Conservation (phyloP, 1,284 basidiomycete species). For the Leccinum proliferum region DNA sequence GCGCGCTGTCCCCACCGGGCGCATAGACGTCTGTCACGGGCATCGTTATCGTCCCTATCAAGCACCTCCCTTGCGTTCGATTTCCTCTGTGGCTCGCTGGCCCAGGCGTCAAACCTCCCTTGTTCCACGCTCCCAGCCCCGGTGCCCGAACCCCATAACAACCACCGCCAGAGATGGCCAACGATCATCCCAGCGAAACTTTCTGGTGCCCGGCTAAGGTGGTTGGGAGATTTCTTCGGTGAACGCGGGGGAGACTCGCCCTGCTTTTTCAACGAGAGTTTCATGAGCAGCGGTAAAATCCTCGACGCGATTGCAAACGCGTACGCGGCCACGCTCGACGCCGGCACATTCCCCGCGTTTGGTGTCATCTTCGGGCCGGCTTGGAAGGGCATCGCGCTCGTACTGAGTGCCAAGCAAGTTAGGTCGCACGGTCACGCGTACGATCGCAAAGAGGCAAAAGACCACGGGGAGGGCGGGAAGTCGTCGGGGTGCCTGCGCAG, state of each 20-base stretch:
- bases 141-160: too few species aligned
- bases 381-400: constrained; percentile 97
- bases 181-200: too few species aligned
- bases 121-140: too few species aligned
- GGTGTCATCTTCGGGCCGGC: constrained; percentile 96
- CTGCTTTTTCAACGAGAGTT: constrained; percentile 96
- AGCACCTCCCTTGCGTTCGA: too few species aligned
- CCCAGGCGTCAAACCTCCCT: too few species aligned
- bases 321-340: constrained; percentile 70
- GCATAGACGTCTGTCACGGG: too few species aligned
- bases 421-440: constrained; percentile 82
- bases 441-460: constrained; percentile 95
- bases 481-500: constrained; percentile 82
- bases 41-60: too few species aligned
- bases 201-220: too few species aligned
- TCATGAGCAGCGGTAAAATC: constrained; percentile 77
- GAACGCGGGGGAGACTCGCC: constrained; percentile 48
- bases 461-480: constrained; percentile 94
- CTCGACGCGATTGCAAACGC: constrained; percentile 80
- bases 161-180: too few species aligned
- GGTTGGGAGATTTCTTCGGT: too few species aligned
- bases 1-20: too few species aligned
- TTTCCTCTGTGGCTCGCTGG: too few species aligned
- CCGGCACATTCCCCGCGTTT: constrained; percentile 57
- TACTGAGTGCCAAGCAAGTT: constrained; percentile 65